These are phyloP conservation scores for Camellia granthamiana DNA, from an alignment of 148 eudicot genomes.

Conservation along the genomic window DNA sequence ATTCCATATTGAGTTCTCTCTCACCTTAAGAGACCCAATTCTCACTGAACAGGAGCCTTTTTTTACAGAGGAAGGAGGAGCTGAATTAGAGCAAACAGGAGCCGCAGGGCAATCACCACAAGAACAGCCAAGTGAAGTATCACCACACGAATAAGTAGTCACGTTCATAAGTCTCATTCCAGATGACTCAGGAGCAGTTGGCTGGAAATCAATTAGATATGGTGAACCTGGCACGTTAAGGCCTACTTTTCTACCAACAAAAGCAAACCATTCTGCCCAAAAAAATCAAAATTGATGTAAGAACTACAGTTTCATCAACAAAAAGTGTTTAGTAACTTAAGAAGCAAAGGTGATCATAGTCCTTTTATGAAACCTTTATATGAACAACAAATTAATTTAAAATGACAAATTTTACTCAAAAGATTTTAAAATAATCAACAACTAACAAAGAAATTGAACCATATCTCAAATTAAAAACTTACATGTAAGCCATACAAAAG, in stretches of 20 bases:
- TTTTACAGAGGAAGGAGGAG: slow-evolving; percentile 48
- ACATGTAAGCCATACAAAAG: not conserved
- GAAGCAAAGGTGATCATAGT: not conserved
- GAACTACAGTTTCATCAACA: slow-evolving; percentile 2
- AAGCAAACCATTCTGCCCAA: slow-evolving; percentile 80
- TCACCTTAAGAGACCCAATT: slow-evolving; percentile 87
- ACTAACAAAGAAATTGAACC: not conserved
- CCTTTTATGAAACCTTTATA: not conserved
- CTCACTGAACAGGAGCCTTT: slow-evolving; percentile 67
- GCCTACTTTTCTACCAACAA: slow-evolving; percentile 71
- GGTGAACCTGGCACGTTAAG: slow-evolving; percentile 84
- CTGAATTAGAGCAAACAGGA: slow-evolving; percentile 68
- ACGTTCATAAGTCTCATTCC: slow-evolving; percentile 95
- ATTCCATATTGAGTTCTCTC: slow-evolving; percentile 9
- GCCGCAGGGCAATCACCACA: slow-evolving; percentile 97
- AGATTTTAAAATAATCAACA: not conserved
- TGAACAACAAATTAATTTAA: slow-evolving; percentile 5
- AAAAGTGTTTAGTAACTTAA: slow-evolving; percentile 6
- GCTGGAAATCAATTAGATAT: slow-evolving; percentile 73
- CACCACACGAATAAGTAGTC: slow-evolving; percentile 87
- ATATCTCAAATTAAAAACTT: not conserved
- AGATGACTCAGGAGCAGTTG: slow-evolving; percentile 58
- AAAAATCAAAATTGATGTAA: not conserved
- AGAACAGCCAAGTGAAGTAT: slow-evolving; percentile 91
- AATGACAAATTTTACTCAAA: slow-evolving; percentile 4